Base-by-base conservation (phyloP, 495 filamentous ascomycete genomes). In the Aspergillus taichungensis region DNA sequence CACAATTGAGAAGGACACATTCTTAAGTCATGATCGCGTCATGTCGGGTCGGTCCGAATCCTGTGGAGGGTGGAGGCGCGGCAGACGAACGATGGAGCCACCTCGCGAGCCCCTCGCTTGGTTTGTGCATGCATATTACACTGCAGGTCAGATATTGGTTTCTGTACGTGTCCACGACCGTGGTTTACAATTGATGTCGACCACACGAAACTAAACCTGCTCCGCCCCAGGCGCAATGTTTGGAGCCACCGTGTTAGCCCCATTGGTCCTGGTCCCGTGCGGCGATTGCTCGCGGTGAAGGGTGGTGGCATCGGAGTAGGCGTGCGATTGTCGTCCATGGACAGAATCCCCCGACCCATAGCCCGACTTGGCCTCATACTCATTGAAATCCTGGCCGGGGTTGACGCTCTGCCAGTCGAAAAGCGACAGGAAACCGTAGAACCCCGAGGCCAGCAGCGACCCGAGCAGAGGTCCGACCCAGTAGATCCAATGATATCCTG, bases 361-460 rank as follows among this genome's bases (percentile, higher is more conserved):
- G 0, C 50, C 54, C 45, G 41, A 34, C 44, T 50, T 59, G 11
- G 29, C 51, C 34, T 69, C 66, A 63, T 60, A 66, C 52, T 69
- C 62, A 13, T 69, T 64, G 28, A 49, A 67, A 46, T 90, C 86
- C 60, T 86, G 83, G 2, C 79, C 84, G 3, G 84, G 84, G 50
- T 94, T 94, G 47, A 80, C 84, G 10, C 78, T 80, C 62, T 88
- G 78, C 61, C 86, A 94, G 52, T 83, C 76, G 34, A 91, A 69
- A 2, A 68, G 52, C 52, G 84, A 79, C 43, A 88, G 71, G 42
- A 87, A 56, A 30, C 69, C 67, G 55, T 85, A 90, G 55, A 90
- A 83, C 4, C 68, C 77, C 0, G 71, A 77, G 0, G 87, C 85
- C 1, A 88, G 58, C 5, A 87, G 55, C 0, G 80, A 71, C 0